Evolutionary conservation across 2,329 filamentous ascomycete species (phyloP).

Genomic region (Pezicula radicicola): DNA sequence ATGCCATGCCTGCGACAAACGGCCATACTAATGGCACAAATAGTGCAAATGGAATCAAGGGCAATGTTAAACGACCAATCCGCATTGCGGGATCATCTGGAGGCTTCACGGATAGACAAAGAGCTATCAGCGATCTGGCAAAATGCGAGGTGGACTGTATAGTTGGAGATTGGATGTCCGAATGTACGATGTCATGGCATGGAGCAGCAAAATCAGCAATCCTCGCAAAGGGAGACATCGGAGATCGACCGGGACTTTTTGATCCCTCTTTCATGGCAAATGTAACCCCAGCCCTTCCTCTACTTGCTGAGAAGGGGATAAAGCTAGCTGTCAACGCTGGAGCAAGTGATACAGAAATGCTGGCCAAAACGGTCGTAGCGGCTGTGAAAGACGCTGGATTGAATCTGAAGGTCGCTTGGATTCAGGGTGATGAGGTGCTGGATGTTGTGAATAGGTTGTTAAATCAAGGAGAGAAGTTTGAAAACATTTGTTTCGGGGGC

Average conservation of each 20-base stretch:
- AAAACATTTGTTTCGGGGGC: conserved; percentile 6
- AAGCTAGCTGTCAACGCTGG: conserved; percentile 51
- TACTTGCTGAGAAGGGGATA: conserved; percentile 42
- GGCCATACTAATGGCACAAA: conserved; percentile 5
- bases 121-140: conserved; percentile 38
- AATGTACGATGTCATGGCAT: conserved; percentile 30
- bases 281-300: conserved; percentile 29
- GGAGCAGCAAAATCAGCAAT: conserved; percentile 18
- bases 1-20: conserved; percentile 5
- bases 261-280: conserved; percentile 35
- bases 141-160: conserved; percentile 41
- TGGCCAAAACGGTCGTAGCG: conserved; percentile 27
- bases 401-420: conserved; percentile 39
- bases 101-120: conserved; percentile 40
- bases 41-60: no score
- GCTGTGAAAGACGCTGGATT: conserved; percentile 2
- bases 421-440: conserved; percentile 42
- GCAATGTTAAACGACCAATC: conserved; percentile 31
- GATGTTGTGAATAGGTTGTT: conserved; percentile 17
- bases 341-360: conserved; percentile 44
- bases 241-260: conserved; percentile 32
- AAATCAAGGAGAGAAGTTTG: conserved; percentile 7
- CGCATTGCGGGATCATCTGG: conserved; percentile 40
- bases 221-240: not conserved
- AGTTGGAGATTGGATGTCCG: conserved; percentile 45